Base-by-base conservation (phyloP, 495 filamentous ascomycete genomes). In the Lasiosphaeria hispida region DNA sequence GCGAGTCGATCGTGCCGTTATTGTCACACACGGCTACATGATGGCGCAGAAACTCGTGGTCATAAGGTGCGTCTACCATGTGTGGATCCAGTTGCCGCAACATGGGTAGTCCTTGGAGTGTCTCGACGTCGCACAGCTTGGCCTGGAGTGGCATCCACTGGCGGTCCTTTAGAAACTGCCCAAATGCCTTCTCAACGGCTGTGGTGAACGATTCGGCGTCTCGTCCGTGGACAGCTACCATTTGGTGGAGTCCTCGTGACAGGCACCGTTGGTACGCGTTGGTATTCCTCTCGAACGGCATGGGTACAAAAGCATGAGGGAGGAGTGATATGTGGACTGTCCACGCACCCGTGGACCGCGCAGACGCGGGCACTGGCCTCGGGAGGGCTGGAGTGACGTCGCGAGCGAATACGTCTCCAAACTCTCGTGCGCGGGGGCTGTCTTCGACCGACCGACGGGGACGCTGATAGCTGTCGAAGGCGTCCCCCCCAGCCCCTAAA, bases 221-320 rank as follows among this genome's bases (percentile, higher is more conserved):
- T 33, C 71, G 71, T 19, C 77, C 79, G 37, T 71, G 69, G 15
- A 83, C 69, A 18, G 74, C 78, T 19, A 82, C 72, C 64, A 80
- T 72, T 56, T 73, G 80, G 67, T 82, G 80, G 47, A 81, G 74
- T 14, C 80, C 80, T 15, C 80, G 77, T 34, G 80, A 82, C 13
- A 83, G 68, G 54, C 80, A 83, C 19, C 80, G 72, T 63, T 82
- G 80, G 67, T 83, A 83, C 6, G 79, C 80, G 47, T 73, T 77
- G 37, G 80, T 83, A 58, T 81, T 79, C 67, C 80, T 78, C 71
- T 83, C 80, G 66, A 83, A 83, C 7, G 80, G 80, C 63, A 83
- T 80, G 36, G 80, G 76, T 57, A 79, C 76, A 43, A 64, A 69
- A 13, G 70, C 73, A 55, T 74, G 76, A 10, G 80, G 80, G 1